Evolutionary conservation across 75 land plant genomes (phyloP), one percentile per base, ranked within the genome.

Genomic region (Azolla pinnata): DNA sequence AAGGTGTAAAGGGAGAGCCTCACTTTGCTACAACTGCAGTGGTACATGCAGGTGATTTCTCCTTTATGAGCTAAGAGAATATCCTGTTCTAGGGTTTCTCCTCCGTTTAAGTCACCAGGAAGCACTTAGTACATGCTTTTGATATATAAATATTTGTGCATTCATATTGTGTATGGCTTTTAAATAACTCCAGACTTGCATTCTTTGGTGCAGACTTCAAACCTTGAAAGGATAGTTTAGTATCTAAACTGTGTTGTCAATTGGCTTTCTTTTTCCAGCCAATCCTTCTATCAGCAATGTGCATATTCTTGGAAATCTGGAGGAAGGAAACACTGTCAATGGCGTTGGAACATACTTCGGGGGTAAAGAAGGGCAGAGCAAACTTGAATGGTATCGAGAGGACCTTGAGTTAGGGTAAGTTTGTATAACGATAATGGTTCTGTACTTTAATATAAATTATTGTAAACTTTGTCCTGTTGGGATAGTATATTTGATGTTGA

Each of bases 311-410:
- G 98, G 95, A 50, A 83, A 88, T 67, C 50, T 59, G 45, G 76
- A 87, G 54, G 95, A 88, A 61, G 98, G 86, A 44, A 73, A 57
- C 59, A 75, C 64, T 19, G 67, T 92, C 31, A 74, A 63, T 61
- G 98, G 95, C 25, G 40, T 66, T 65, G 98, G 95, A 18, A 73
- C 79, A 45, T 92, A 92, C 61, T 85, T 85, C 69, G 98, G 98
- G 33, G 98, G 98, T 29, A 78, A 61, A 68, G 95, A 92, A 70
- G 98, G 98, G 16, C 81, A 81, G 16, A 92, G 98, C 82, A 88
- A 79, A 69, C 88, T 86, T 73, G 80, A 92, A 47, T 92, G 98
- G 98, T 62, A 79, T 20, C 81, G 81, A 12, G 90, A 88, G 58
- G 78, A 81, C 44, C 72, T 45, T 29, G 80, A 79, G 14, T 70